A percentile compares a stretch with the other conserved stretches of the same genome.
Conservation (phyloP, 257 asterid species). For the Plantago elongata region DNA sequence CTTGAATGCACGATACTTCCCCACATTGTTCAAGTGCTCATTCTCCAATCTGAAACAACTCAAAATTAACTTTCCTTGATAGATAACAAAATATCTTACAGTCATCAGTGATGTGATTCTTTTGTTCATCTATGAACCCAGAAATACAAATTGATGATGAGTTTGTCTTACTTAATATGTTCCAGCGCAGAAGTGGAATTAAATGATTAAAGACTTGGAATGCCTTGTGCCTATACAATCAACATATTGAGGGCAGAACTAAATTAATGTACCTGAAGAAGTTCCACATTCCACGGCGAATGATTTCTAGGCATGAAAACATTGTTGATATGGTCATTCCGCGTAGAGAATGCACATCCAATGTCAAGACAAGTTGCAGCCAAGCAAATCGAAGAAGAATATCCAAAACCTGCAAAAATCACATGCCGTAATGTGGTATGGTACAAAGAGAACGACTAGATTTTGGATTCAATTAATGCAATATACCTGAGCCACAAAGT, state of each 20-base stretch:
- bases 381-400: constrained; percentile 75
- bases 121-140: no score
- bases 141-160: no score
- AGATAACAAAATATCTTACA: background rate
- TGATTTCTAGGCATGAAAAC: constrained; percentile 65
- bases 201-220: no score
- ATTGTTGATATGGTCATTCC: constrained; percentile 44
- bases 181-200: no score
- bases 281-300: constrained; percentile 90
- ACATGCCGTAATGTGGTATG: background rate
- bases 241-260: background rate
- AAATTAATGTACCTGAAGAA: constrained; percentile 59
- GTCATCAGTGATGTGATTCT: no score
- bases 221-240: no score
- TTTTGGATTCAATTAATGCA: background rate
- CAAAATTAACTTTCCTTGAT: background rate
- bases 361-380: constrained; percentile 56
- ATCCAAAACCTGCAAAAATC: constrained; percentile 54
- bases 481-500: constrained; percentile 63
- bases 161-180: no score
- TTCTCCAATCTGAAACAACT: constrained; percentile 69
- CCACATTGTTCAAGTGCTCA: constrained; percentile 78
- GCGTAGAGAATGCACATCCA: constrained; percentile 49
- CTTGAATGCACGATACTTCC: constrained; percentile 76
- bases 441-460: background rate